These are phyloP conservation scores for Cercophora sp. DNA, from an alignment of 495 filamentous ascomycete genomes.

Conservation along the genomic window DNA sequence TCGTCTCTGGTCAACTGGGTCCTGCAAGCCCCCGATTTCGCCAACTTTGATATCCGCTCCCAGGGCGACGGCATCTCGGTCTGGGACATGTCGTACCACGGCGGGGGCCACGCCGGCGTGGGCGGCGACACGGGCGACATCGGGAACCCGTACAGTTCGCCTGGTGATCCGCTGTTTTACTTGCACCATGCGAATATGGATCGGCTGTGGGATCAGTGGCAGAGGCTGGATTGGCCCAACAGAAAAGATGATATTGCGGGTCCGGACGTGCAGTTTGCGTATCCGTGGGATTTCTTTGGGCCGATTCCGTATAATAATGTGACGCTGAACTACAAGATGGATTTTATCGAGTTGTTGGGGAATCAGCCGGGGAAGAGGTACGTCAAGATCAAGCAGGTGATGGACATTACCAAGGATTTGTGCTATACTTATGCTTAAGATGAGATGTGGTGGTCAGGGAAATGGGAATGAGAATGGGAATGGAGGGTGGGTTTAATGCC, in stretches of 20 bases:
- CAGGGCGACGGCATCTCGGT: background rate
- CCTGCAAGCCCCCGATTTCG: background rate
- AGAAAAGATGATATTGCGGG: background rate
- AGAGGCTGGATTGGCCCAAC: constrained; percentile 18
- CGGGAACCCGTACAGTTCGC: constrained; percentile 26
- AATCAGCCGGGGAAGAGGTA: background rate
- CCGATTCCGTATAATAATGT: background rate
- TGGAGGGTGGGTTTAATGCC: no score
- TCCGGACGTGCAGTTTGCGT: background rate
- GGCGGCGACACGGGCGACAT: constrained; percentile 5
- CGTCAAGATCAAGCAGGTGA: background rate
- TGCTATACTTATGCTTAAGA: no score
- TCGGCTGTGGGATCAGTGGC: constrained; percentile 60
- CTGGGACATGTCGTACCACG: constrained; percentile 1
- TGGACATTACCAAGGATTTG: background rate
- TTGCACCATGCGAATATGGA: constrained; percentile 63
- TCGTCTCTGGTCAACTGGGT: background rate
- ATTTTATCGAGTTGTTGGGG: background rate
- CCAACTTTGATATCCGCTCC: background rate
- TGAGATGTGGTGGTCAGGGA: no score
- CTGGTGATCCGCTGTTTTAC: constrained; percentile 55
- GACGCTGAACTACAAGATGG: background rate
- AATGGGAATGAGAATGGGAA: no score
- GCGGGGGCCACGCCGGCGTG: constrained; percentile 7
- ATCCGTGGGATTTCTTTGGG: background rate